phyloP scores from a whole-genome alignment of 345 rosid species.

The Brassica incana region DNA sequence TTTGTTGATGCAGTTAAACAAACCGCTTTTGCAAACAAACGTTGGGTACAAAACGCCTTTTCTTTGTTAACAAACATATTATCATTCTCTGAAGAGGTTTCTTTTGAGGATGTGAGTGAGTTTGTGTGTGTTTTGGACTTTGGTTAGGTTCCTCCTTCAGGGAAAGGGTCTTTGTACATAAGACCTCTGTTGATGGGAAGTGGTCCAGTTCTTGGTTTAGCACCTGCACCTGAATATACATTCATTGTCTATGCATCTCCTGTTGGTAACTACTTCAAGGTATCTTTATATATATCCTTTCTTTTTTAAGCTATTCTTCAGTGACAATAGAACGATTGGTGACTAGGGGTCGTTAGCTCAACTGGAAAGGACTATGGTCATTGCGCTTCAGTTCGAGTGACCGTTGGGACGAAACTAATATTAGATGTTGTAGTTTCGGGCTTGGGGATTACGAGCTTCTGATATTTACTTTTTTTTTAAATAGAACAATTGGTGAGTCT shows the following conservation, averaged over 20 bases:
- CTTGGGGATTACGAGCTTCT: too few relatives aligned
- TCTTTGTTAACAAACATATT: neutral
- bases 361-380: too few relatives aligned
- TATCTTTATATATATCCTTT: constrained; percentile 7
- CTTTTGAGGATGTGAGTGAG: constrained; percentile 16
- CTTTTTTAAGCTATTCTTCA: neutral
- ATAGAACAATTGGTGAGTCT: neutral
- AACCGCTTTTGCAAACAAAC: constrained; percentile 56
- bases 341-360: neutral
- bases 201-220: constrained; percentile 51
- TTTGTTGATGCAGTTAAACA: constrained; percentile 58
- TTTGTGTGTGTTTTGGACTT: constrained; percentile 7
- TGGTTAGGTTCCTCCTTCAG: constrained; percentile 50
- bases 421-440: neutral
- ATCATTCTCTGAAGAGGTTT: neutral
- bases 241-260: constrained; percentile 54
- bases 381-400: too few relatives aligned
- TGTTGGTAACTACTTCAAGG: constrained; percentile 46
- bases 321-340: neutral
- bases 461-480: neutral
- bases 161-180: constrained; percentile 54
- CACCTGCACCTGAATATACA: constrained; percentile 53
- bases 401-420: too few relatives aligned
- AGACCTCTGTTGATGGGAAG: constrained; percentile 57
- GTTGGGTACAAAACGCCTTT: constrained; percentile 59